Base-by-base conservation (phyloP, 202 grass and related monocot genomes). In the Setaria italica region DNA sequence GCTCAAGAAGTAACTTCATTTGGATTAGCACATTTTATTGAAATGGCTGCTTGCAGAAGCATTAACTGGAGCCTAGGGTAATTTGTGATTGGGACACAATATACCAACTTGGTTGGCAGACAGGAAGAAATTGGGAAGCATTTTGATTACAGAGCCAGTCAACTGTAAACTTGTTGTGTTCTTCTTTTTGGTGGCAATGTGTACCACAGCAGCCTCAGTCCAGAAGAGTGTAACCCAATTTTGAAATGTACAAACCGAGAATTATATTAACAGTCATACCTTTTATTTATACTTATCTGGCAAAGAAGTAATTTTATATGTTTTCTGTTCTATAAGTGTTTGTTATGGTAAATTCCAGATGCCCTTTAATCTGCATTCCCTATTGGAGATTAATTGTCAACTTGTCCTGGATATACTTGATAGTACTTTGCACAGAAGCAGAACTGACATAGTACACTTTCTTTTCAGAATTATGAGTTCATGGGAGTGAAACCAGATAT, bases 1-100 rank as follows among this genome's bases (percentile, higher is more conserved):
- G 77, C 53, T 94, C 14, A 90, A 72, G 74, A 93, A 88, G 79
- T 90, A 86, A 88, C 43, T 72, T 67, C 14, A 21, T 35, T 76
- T 75, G 54, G 50, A 79, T 74, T 34, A 35, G 68, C 60, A 64
- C 54, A 76, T 69, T 50, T 46, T 9, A 9, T 65, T 87, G 80
- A 84, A 84, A 49, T 71, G 16, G 3, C 17, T 86, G n/a, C 57
- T 77, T 86, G 49, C 5, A 41, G 39, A 41, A 41, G 39, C 39
- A 41, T 41, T 41, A 41, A 41, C 39, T 41, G 39, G 39, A 41
- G 39, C 39, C 39, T 41, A 41, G 5, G 39, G 6, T 41, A 41
- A 41, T 41, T 41, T 41, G 39, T 41, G 39, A 41, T 41, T 41
- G 39, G 39, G 39, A 41, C 39, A 41, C 39, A 41, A 41, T 25